Base-by-base conservation (phyloP, 352 stramenopile species). In the Globisporangium cystogenes region DNA sequence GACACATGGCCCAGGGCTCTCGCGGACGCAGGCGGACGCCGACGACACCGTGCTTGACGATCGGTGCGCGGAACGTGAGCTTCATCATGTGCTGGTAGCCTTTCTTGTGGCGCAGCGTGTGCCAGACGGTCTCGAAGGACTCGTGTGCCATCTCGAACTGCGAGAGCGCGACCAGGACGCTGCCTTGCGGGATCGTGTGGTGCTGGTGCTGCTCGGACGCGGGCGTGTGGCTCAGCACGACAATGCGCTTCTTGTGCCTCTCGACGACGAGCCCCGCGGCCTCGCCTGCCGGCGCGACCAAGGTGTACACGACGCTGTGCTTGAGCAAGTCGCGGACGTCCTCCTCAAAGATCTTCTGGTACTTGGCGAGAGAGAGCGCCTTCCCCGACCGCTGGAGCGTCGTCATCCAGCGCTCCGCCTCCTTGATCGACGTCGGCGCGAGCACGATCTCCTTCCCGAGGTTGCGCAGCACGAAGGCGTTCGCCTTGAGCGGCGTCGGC, bases 121-220 rank as follows among this genome's bases (percentile, higher is more conserved):
- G 76, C 78, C 78, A 89, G 55, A 89, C 81, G 12, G 65, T 86
- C 49, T 89, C 72, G 37, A 76, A 83, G 33, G 78, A 80, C 48
- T 89, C 74, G 53, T 85, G 67, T 33, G 66, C 53, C 60, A 89
- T 87, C n/a, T 65, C 76, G 29, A 76, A 76, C 41, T 89, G 69
- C 16, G 65, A 65, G 47, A 87, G 73, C 0, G 61, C 72, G 7
- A 87, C 60, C 15, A 89, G 48, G 1, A 84, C 74, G 27, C 78
- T 89, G 12, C 75, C 78, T 33, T 63, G 53, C 35, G 78, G 78
- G 7, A 89, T 74, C 23, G 54, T 60, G 14, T 46, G 8, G 20
- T 26, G 10, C 5, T 16, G 8, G 27, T 41, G 7, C 1, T 53
- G 24, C 23, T 15, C 16, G 20, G 47, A 20, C 10, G 48, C 27